Evolutionary conservation across 2,329 filamentous ascomycete species (phyloP).

Genomic region (Aspergillus niger): DNA sequence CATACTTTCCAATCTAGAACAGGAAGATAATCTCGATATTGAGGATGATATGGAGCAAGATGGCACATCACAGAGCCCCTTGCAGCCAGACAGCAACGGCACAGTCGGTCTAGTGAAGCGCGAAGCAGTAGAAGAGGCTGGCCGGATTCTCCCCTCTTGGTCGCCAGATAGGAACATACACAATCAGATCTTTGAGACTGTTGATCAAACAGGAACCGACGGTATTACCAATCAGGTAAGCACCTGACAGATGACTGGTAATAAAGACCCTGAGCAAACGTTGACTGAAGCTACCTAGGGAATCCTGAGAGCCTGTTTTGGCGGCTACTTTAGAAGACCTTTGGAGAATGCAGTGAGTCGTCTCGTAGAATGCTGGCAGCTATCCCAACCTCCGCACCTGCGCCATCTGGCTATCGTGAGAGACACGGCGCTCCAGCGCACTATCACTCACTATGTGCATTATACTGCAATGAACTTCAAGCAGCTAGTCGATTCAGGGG

Average conservation of each 20-base stretch:
- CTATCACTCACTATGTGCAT: constrained; percentile 56
- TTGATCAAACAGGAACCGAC: constrained; percentile 48
- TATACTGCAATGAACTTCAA: constrained; percentile 57
- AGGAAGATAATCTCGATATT: constrained; percentile 31
- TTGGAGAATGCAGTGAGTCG: constrained; percentile 56
- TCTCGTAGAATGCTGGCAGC: constrained; percentile 58
- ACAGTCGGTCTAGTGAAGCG: constrained; percentile 23
- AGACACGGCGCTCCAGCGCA: constrained; percentile 53
- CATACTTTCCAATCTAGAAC: constrained; percentile 30
- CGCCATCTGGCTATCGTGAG: constrained; percentile 59
- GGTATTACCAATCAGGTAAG: constrained; percentile 54
- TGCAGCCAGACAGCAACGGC: constrained; percentile 7
- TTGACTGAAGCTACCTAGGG: constrained; percentile 29
- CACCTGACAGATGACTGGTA: background rate
- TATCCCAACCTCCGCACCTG: constrained; percentile 60
- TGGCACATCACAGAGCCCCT: constrained; percentile 7
- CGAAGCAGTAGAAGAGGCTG: constrained; percentile 32
- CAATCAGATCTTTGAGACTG: constrained; percentile 56
- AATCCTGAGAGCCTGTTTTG: constrained; percentile 47
- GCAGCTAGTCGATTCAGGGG: constrained; percentile 53
- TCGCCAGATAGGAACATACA: constrained; percentile 53
- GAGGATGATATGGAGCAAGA: constrained; percentile 41
- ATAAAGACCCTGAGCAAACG: background rate
- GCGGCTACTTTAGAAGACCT: constrained; percentile 56
- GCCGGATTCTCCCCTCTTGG: constrained; percentile 55